Evolutionary conservation across 83 land plant genomes (phyloP).

Genomic region (Picea abies): DNA sequence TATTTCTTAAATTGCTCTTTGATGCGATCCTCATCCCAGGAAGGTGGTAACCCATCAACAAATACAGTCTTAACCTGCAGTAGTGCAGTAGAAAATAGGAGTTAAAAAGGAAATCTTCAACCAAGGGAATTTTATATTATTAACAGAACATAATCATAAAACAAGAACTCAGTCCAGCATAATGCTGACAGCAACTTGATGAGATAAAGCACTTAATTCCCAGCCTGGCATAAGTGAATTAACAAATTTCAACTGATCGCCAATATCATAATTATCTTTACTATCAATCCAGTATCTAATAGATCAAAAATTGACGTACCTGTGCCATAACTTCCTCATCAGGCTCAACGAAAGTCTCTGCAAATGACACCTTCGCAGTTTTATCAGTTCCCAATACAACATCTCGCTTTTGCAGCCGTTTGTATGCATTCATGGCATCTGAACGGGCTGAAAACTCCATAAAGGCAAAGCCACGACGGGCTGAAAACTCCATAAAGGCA

Average conservation of each 20-base stretch:
- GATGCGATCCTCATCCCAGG: slow-evolving; percentile 94
- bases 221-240: background rate
- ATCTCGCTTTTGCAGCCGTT: slow-evolving; percentile 79
- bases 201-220: background rate
- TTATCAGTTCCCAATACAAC: slow-evolving; percentile 82
- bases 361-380: slow-evolving; percentile 91
- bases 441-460: slow-evolving; percentile 82
- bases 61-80: slow-evolving; percentile 90
- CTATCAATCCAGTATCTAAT: background rate
- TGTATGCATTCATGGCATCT: slow-evolving; percentile 89
- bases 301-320: slow-evolving; percentile 30
- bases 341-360: slow-evolving; percentile 85
- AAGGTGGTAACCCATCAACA: slow-evolving; percentile 79
- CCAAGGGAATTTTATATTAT: background rate
- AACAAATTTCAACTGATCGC: background rate
- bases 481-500: too few species aligned
- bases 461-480: slow-evolving; percentile 92
- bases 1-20: slow-evolving; percentile 61
- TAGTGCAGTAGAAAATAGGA: background rate
- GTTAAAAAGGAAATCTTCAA: background rate
- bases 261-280: background rate
- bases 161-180: background rate
- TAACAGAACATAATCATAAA: background rate
- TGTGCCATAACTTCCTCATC: slow-evolving; percentile 93
- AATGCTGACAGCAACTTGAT: background rate